Percentiles rank a stretch among this genome's conserved stretches.
phyloP scores from a whole-genome alignment of 1,139 yeast species.

The Lipomyces yarrowii region DNA sequence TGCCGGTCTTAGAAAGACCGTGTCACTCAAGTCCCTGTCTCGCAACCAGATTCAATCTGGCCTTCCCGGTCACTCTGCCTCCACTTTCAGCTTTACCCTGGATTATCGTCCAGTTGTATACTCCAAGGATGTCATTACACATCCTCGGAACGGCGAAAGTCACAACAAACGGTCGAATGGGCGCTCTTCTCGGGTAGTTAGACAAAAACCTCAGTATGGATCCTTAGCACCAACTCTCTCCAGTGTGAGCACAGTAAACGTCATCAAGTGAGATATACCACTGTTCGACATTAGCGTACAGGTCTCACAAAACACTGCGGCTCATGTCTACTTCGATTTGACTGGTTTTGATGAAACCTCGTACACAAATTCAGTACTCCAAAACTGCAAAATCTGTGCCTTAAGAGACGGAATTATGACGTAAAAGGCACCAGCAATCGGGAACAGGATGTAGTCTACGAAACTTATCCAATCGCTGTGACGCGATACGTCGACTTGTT shows the following conservation, averaged over 20 bases:
- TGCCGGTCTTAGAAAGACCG: background rate
- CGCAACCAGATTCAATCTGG: background rate
- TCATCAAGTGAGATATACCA: background rate
- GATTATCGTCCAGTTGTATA: background rate
- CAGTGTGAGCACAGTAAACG: too few relatives aligned
- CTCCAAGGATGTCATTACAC: background rate
- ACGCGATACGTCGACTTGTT: background rate
- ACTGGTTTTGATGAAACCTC: constrained; percentile 28
- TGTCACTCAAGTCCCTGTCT: background rate
- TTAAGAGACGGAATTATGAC: constrained; percentile 30
- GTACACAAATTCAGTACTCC: constrained; percentile 23
- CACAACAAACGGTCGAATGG: background rate
- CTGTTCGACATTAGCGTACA: background rate
- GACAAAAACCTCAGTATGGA: too few relatives aligned
- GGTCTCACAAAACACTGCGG: background rate
- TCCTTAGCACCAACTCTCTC: too few relatives aligned
- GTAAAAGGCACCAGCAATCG: constrained; percentile 31
- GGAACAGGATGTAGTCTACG: constrained; percentile 28
- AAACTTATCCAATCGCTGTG: constrained; percentile 4
- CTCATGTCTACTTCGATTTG: background rate
- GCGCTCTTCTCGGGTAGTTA: too few relatives aligned
- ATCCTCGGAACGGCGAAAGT: background rate
- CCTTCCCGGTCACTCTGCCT: background rate
- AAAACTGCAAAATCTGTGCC: constrained; percentile 31
- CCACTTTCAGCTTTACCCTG: too few relatives aligned